phyloP scores from a whole-genome alignment of 306 rosid species.

The Quercus parvula region DNA sequence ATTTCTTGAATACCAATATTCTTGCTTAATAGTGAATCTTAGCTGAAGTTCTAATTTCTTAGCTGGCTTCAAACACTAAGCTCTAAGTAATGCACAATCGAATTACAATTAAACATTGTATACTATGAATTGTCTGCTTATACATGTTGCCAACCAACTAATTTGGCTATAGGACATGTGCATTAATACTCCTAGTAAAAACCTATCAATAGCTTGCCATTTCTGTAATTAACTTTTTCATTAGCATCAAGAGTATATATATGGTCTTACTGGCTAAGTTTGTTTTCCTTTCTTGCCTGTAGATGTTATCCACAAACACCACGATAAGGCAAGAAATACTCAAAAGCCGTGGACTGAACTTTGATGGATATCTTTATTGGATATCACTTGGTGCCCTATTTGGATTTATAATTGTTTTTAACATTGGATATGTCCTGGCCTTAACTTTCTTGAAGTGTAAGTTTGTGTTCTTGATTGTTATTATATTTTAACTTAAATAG shows the following conservation, averaged over 20 bases:
- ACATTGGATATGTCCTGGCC: conserved; percentile 30
- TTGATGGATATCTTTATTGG: conserved; percentile 30
- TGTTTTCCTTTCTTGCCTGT: neutral
- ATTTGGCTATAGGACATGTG: too few species aligned
- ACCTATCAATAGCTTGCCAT: neutral
- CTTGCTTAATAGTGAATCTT: neutral
- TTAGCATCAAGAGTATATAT: neutral
- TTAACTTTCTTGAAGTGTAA: conserved; percentile 41
- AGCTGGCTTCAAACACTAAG: neutral
- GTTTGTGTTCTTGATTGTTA: neutral
- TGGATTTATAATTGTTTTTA: conserved; percentile 37
- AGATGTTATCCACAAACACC: conserved; percentile 19
- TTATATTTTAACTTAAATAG: neutral
- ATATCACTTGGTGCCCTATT: conserved; percentile 41
- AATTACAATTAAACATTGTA: conserved; percentile 5
- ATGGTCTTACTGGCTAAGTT: neutral
- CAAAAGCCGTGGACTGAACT: conserved; percentile 35
- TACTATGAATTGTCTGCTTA: neutral
- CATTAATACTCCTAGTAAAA: too few species aligned
- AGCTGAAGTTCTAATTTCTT: neutral
- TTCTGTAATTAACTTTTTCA: too few species aligned
- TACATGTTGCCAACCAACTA: too few species aligned
- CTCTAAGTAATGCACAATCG: too few species aligned
- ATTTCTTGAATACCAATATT: neutral
- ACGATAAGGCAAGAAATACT: conserved; percentile 27